Evolutionary conservation across 345 rosid species (phyloP).

Genomic region (Xanthoceras sorbifolium): DNA sequence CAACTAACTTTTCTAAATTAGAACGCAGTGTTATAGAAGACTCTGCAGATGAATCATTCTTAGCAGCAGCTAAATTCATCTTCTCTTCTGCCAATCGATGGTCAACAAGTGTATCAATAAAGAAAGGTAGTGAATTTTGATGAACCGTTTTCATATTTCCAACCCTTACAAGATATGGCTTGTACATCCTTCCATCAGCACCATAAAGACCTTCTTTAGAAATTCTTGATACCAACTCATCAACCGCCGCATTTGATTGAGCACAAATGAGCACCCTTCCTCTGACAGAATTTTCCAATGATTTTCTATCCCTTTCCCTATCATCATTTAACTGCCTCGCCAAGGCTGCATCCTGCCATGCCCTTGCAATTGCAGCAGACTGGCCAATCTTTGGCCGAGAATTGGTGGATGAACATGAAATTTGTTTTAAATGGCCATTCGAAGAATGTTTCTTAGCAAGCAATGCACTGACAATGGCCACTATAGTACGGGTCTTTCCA

Average conservation of each 20-base stretch:
- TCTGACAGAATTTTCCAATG: slow-evolving; percentile 48
- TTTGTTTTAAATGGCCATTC: slow-evolving; percentile 39
- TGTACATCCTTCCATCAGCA: slow-evolving; percentile 82
- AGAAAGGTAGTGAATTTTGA: slow-evolving; percentile 78
- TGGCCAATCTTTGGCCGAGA: slow-evolving; percentile 59
- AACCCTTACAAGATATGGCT: slow-evolving; percentile 94
- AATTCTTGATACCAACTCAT: slow-evolving; percentile 90
- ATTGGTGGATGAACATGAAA: slow-evolving; percentile 38
- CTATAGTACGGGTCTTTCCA: slow-evolving; percentile 93
- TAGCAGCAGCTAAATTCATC: slow-evolving; percentile 46
- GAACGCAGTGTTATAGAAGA: slow-evolving; percentile 66
- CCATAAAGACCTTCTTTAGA: slow-evolving; percentile 77
- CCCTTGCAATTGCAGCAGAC: slow-evolving; percentile 75
- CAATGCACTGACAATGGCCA: slow-evolving; percentile 88
- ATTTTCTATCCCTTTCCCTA: slow-evolving; percentile 41
- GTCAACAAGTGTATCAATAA: slow-evolving; percentile 90
- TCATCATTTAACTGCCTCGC: slow-evolving; percentile 77
- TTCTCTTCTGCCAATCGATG: slow-evolving; percentile 76
- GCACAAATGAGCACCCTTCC: slow-evolving; percentile 94
- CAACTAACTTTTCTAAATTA: slow-evolving; percentile 79
- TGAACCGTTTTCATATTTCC: slow-evolving; percentile 93
- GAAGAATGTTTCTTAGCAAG: slow-evolving; percentile 52
- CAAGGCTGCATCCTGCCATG: slow-evolving; percentile 97
- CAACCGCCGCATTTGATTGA: slow-evolving; percentile 99
- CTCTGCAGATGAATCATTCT: slow-evolving; percentile 39